Evolutionary conservation across 2,329 filamentous ascomycete genomes (phyloP).

Genomic region (Alternaria solani): DNA sequence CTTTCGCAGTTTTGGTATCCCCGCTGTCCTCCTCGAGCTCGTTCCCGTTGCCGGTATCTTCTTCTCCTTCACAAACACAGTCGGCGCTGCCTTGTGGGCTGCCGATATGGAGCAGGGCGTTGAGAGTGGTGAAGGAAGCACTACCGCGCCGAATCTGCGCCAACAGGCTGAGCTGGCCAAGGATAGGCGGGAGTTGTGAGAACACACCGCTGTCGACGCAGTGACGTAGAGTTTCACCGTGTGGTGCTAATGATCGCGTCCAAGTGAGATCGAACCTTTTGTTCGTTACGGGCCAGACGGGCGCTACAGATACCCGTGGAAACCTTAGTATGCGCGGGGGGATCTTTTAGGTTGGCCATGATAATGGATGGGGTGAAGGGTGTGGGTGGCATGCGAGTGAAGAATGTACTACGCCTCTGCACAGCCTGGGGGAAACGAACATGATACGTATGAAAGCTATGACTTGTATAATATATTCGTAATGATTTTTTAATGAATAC

Average conservation of each 20-base stretch:
- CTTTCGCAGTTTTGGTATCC: constrained; percentile 67
- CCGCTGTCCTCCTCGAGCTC: constrained; percentile 83
- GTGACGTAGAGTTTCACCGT: background rate
- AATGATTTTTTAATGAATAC: background rate
- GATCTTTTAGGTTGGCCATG: constrained; percentile 42
- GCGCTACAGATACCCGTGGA: constrained; percentile 45
- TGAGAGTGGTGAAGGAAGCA: constrained; percentile 26
- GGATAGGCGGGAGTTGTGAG: constrained; percentile 46
- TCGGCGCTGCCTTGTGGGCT: constrained; percentile 94
- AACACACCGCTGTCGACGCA: background rate
- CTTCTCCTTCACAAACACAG: constrained; percentile 90
- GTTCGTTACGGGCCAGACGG: constrained; percentile 21
- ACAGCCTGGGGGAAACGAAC: background rate
- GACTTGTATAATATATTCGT: background rate
- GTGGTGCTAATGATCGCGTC: constrained; percentile 15
- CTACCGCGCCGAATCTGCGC: constrained; percentile 48
- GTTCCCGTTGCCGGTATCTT: constrained; percentile 82
- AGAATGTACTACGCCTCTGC: background rate
- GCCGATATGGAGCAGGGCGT: constrained; percentile 73
- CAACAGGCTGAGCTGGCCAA: constrained; percentile 47
- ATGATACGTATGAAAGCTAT: background rate
- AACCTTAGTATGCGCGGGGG: constrained; percentile 45
- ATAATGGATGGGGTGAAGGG: background rate
- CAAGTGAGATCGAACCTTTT: constrained; percentile 19
- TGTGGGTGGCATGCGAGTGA: background rate